These are phyloP conservation scores for Turnera subulata DNA, from an alignment of 345 rosid genomes.

Conservation along the genomic window DNA sequence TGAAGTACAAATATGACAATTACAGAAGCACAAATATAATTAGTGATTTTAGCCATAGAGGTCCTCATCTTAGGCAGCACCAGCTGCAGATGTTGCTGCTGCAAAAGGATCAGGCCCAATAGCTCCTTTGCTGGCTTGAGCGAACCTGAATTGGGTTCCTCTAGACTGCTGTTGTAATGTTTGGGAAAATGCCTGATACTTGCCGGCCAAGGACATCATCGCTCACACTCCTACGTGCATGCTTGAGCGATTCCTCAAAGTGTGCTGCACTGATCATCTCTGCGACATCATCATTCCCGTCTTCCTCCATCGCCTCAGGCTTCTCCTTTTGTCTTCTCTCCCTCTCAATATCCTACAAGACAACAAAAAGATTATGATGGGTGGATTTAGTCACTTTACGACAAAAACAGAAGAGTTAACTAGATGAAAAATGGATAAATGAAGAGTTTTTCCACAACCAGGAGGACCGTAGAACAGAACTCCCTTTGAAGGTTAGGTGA, in stretches of 20 bases:
- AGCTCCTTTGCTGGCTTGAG: background rate
- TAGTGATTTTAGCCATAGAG: conserved; percentile 9
- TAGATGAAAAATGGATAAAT: background rate
- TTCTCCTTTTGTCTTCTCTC: conserved; percentile 8
- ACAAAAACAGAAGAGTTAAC: too few species aligned
- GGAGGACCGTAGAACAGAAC: conserved; percentile 24
- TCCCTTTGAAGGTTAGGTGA: conserved; percentile 22
- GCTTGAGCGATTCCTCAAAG: conserved; percentile 17
- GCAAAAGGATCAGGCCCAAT: conserved; percentile 11
- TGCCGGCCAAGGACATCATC: conserved; percentile 14
- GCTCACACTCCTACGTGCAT: conserved; percentile 16
- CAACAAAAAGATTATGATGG: background rate
- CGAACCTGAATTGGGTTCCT: conserved; percentile 11
- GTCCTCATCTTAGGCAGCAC: conserved; percentile 8
- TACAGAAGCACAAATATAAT: too few species aligned
- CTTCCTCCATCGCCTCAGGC: conserved; percentile 9
- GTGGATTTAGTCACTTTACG: too few species aligned
- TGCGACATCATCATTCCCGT: conserved; percentile 10
- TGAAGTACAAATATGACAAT: too few species aligned
- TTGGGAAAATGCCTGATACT: conserved; percentile 19
- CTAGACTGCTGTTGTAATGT: conserved; percentile 19
- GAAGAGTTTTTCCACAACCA: conserved; percentile 20
- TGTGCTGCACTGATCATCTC: conserved; percentile 13
- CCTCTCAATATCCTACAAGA: conserved; percentile 5
- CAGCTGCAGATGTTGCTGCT: background rate